phyloP scores from a whole-genome alignment of 345 rosid species.

The Melaleuca alternifolia region DNA sequence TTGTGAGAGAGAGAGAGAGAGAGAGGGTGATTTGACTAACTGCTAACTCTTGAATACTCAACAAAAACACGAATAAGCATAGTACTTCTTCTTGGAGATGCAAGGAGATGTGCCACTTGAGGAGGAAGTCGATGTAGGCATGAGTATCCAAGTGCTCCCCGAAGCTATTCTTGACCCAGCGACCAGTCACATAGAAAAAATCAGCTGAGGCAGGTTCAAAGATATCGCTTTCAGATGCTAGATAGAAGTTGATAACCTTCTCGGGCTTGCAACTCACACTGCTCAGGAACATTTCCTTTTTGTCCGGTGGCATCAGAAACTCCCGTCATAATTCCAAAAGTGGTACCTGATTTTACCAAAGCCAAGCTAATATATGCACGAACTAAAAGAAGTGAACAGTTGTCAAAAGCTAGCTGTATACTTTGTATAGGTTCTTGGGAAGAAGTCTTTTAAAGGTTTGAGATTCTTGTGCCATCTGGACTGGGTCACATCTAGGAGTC shows the following conservation, averaged over 20 bases:
- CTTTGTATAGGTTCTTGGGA: not conserved
- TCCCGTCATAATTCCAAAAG: constrained; percentile 3
- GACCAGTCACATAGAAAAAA: constrained; percentile 16
- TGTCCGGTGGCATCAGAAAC: constrained; percentile 18
- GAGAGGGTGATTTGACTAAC: not conserved
- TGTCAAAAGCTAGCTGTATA: too few species aligned
- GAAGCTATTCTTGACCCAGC: constrained; percentile 30
- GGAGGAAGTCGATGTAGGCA: constrained; percentile 10
- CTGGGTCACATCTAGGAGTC: constrained; percentile 24
- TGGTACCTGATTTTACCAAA: not conserved
- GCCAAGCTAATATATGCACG: not conserved
- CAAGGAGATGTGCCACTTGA: constrained; percentile 19
- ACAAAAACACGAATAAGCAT: constrained; percentile 28
- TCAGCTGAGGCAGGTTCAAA: constrained; percentile 23
- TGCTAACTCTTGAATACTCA: not conserved
- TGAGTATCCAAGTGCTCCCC: constrained; percentile 22
- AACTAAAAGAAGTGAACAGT: too few species aligned
- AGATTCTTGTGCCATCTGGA: constrained; percentile 26
- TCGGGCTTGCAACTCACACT: constrained; percentile 17
- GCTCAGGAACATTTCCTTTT: constrained; percentile 10
- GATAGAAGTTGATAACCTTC: constrained; percentile 26
- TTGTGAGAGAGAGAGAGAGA: not conserved
- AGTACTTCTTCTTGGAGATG: constrained; percentile 21
- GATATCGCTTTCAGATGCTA: constrained; percentile 19
- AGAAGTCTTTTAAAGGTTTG: constrained; percentile 22